Evolutionary conservation across 164 flowering plant species (phyloP), one percentile per base, ranked within the genome.

Genomic region (Dillenia suffruticosa): DNA sequence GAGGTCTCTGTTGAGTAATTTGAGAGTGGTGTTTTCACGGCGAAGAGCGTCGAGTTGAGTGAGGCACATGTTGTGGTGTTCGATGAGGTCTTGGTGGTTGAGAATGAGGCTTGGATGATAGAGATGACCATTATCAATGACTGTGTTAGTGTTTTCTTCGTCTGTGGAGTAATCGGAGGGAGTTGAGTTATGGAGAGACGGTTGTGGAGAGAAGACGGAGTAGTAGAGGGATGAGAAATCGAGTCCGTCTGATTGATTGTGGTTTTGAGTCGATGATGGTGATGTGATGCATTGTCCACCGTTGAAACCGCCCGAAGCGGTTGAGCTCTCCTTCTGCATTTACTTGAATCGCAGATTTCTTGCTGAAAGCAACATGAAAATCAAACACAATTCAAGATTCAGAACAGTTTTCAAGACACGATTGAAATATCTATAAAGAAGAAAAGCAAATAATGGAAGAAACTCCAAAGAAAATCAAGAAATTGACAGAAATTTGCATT

Each of bases 1-100:
- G 54, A 91, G 81, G 44, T 85, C 88, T 48, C 59, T 62, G 66
- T 85, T 90, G 22, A 74, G 68, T 44, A 78, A 47, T 10, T 82
- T 74, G 51, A 91, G 92, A 2, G 71, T 67, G 9, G 77, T 65
- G 68, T 86, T 91, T 75, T 91, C 91, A 15, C 64, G 79, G 19
- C 88, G 84, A 46, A 91, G 88, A 10, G 63, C 56, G 13, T 85
- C 85, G 0, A 91, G 88, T 66, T 72, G 85, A 47, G 76, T 45
- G 51, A 84, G 75, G 67, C 89, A 82, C 46, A 69, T 56, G 19
- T 59, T 69, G 63, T 81, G 77, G 57, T 82, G 84, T 63, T 84
- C 81, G 48, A 79, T 57, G 51, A 91, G 72, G 69, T 88, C 81
- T 51, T 88, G 80, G 51, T 78, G 82, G 59, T 82, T 79, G 43